These are phyloP conservation scores for Amanita fuliginea DNA, from an alignment of 768 basidiomycete genomes.

Conservation along the genomic window DNA sequence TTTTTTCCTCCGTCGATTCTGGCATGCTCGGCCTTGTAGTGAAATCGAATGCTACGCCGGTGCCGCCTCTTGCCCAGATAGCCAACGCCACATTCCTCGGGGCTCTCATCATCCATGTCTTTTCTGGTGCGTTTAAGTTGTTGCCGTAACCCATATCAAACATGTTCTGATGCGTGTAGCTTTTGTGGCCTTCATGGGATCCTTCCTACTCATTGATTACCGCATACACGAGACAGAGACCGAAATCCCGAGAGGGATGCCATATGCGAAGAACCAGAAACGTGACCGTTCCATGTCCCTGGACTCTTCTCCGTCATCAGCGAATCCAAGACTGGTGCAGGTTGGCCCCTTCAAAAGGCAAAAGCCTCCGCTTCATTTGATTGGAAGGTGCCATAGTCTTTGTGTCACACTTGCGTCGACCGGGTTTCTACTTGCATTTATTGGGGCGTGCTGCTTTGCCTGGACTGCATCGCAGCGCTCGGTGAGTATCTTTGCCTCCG, in stretches of 20 bases:
- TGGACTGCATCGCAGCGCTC: not conserved
- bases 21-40: not conserved
- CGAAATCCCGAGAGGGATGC: not conserved
- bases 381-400: constrained; percentile 2
- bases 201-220: constrained; percentile 4
- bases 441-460: constrained; percentile 1
- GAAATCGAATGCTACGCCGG: not conserved
- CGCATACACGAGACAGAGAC: constrained; percentile 4
- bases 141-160: too few relatives aligned
- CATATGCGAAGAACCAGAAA: not conserved
- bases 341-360: not conserved
- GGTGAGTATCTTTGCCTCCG: constrained; percentile 1
- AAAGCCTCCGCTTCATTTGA: constrained; percentile 3
- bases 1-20: constrained; percentile 3
- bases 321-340: constrained; percentile 1
- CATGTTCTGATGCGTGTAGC: not conserved
- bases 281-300: not conserved
- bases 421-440: not conserved
- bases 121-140: not conserved
- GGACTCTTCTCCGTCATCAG: not conserved
- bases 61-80: not conserved
- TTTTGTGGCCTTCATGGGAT: not conserved
- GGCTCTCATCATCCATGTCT: constrained; percentile 3
- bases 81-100: constrained; percentile 1
- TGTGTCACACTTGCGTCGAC: not conserved